Conservation (phyloP, 495 filamentous ascomycete species). For the Penicillium antarcticum region DNA sequence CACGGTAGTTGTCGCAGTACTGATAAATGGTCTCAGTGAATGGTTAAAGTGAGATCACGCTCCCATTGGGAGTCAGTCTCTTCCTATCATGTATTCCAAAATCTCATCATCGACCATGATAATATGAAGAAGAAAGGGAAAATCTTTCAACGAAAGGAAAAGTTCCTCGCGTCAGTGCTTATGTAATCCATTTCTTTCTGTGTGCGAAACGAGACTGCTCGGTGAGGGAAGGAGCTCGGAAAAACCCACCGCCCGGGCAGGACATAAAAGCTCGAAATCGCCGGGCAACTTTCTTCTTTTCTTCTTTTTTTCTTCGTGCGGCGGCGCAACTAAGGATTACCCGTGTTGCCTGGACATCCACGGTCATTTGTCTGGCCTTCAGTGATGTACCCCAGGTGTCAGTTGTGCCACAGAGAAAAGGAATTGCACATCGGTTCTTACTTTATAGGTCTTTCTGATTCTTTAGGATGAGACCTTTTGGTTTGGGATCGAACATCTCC, state of each 20-base stretch:
- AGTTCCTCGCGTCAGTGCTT: constrained; percentile 2
- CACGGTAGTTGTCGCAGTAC: constrained; percentile 1
- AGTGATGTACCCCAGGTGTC: constrained; percentile 55
- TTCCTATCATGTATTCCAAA: constrained; percentile 58
- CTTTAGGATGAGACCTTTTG: constrained; percentile 47
- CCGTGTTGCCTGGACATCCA: constrained; percentile 54
- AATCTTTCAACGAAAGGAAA: constrained; percentile 7
- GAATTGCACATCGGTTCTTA: constrained; percentile 59
- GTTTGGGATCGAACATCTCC: constrained; percentile 49
- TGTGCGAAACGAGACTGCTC: constrained; percentile 1
- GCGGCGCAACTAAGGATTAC: constrained; percentile 50
- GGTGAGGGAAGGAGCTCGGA: not conserved
- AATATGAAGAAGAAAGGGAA: constrained; percentile 19
- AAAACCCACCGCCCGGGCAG: constrained; percentile 3
- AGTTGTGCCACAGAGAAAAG: constrained; percentile 57
- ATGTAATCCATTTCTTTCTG: constrained; percentile 1
- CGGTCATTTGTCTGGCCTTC: constrained; percentile 20
- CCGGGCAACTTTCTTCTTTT: constrained; percentile 19
- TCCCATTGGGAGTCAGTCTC: constrained; percentile 54
- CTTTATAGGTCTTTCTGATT: constrained; percentile 48
- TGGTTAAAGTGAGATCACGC: constrained; percentile 52
- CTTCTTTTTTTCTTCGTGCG: constrained; percentile 58
- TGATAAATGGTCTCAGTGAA: constrained; percentile 37
- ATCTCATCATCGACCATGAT: constrained; percentile 53
- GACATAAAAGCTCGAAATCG: constrained; percentile 24